Percentiles rank a stretch among this genome's conserved stretches.
Evolutionary conservation across 441 rosid genomes (phyloP).

Genomic region (Daphne laureola): DNA sequence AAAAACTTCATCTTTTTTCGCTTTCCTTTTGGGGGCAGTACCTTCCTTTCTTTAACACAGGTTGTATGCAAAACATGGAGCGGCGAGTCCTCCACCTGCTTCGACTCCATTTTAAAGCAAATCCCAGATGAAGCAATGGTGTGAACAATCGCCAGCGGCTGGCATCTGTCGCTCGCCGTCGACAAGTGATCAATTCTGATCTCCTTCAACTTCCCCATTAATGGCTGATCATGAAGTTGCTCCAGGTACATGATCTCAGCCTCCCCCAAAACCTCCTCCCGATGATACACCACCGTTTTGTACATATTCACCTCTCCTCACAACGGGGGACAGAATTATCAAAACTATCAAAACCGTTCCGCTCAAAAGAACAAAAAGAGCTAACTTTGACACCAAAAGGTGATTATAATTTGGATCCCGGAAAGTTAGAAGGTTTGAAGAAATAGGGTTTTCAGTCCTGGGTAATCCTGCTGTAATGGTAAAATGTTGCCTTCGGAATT

Average conservation of each 20-base stretch:
- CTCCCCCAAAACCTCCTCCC: constrained; percentile 65
- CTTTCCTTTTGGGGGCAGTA: constrained; percentile 22
- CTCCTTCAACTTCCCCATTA: constrained; percentile 44
- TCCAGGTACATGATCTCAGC: constrained; percentile 61
- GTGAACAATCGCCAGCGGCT: constrained; percentile 84
- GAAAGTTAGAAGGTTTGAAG: too few species aligned
- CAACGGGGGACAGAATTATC: too few species aligned
- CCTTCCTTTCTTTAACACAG: constrained; percentile 91
- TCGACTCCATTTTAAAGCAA: constrained; percentile 91
- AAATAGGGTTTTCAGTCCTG: too few species aligned
- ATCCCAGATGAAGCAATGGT: constrained; percentile 59
- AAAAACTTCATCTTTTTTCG: too few species aligned
- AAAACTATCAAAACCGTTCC: too few species aligned
- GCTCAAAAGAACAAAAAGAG: too few species aligned
- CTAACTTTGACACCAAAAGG: too few species aligned
- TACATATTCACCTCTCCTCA: constrained; percentile 45
- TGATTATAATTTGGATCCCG: too few species aligned
- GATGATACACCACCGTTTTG: constrained; percentile 64
- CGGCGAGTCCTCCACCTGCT: constrained; percentile 36
- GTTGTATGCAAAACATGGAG: constrained; percentile 65
- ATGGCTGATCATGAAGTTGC: constrained; percentile 11
- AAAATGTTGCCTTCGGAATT: too few species aligned
- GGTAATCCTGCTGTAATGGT: too few species aligned
- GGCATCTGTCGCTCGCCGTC: constrained; percentile 80
- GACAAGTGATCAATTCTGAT: constrained; percentile 62